Base-by-base conservation (phyloP, 495 filamentous ascomycete species). In the Aeminium ludgeri region DNA sequence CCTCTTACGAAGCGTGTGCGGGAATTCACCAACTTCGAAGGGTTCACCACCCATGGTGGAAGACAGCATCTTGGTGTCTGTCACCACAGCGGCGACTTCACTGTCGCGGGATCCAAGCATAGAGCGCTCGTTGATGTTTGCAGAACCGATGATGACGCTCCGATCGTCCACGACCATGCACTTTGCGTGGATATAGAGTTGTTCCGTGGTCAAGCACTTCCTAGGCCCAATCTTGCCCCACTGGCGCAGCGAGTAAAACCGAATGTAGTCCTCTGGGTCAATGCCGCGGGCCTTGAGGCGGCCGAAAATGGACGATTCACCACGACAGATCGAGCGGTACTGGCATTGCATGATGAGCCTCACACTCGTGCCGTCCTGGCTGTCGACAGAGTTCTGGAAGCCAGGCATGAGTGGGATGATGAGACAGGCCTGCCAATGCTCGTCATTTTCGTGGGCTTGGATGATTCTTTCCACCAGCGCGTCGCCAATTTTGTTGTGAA, bases 61-160 rank as follows among this genome's bases (percentile, higher is more conserved):
- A 68, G 74, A 77, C 37, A 95, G 73, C 76, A 94, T 84, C 51
- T 94, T 85, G 1, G 82, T 92, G 60, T 99, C 89, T 34, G 86
- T 72, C 30, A 99, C 82, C 15, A 99, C 69, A 5, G 87, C 75
- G 2, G 91, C 91, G 38, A 82, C 78, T 56, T 99, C 89, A 1
- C 85, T 93, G 58, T 99, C 89, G 46, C 91, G 69, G 13, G 72
- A 74, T 28, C 89, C 89, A 16, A 93, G 55, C 85, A 99, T 87
- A 10, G 86, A 95, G 20, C 89, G 80, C 56, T 99, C 89, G 53
- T 99, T 99, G 65, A 99, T 99, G 55, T 99, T 99, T 20, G 89
- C 91, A 30, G 86, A 95, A 13, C 89, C 89, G 52, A 99, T 99
- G 41, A 99, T 78, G 17, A 78, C 87, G 49, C 86, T 74, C 25